Evolutionary conservation across 306 rosid genomes (phyloP), one percentile per base, ranked within the genome.

Genomic region (Vigna trinervia): DNA sequence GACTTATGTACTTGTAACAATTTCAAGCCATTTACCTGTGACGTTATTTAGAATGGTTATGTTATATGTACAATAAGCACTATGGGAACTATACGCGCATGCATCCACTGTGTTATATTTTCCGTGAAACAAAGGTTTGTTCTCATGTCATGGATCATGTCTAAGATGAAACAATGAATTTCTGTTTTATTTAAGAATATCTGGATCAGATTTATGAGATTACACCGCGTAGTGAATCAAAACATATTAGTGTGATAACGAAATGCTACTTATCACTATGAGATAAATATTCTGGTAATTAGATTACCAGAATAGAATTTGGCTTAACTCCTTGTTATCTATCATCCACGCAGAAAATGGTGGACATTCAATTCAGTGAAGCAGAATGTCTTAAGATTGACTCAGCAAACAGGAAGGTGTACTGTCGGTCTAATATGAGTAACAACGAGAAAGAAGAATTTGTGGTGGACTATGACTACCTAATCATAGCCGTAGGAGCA

Each of bases 311-410:
- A 57, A 39, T 69, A 63, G 38, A 62, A 70, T 20, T 52, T 54
- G 59, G 47, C 68, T 58, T 15, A 36, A 36, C 6, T 75, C 58
- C 59, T 58, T 71, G 22, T 65, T 81, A 77, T 73, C 17, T 81
- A 77, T 73, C 14, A 10, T 68, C 76, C 17, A 1, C 34, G 78
- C 97, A 95, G 97, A 92, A 95, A 89, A 83, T 57, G 7, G 69
- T 89, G 60, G 89, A 86, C 11, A 59, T 87, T 62, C 84, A 75
- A 43, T 95, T 79, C 86, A 78, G 74, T 69, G 99, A 95, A 87
- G 99, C 99, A 1, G 96, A 88, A 73, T 95, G 99, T 84, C 45
- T 85, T 86, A 89, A 86, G 90, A 92, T 95, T 83, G 99, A 95
- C 46, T 88, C 99, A 43, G 78, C 82, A 74, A 91, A 92, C 85